Conservation (phyloP, 805 yeast genomes). For the Nakazawaea laoshanensis region DNA sequence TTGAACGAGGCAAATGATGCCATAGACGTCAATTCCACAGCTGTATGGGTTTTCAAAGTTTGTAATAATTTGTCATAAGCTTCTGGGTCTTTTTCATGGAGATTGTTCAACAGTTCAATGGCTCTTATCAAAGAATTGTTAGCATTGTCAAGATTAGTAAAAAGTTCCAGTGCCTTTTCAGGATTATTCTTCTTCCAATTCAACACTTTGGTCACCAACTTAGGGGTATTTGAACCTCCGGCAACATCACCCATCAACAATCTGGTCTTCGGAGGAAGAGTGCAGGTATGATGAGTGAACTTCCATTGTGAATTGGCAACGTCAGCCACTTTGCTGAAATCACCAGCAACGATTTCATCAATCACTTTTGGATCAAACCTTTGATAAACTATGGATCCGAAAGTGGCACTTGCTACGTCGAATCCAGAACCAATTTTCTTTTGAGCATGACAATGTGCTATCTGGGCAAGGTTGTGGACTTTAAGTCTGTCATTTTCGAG, state of each 20-base stretch:
- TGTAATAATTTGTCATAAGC: conserved; percentile 24
- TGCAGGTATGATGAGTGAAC: conserved; percentile 42
- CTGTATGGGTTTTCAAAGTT: conserved; percentile 13
- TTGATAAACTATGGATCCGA: conserved; percentile 77
- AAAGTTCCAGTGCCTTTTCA: conserved; percentile 41
- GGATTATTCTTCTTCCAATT: conserved; percentile 56
- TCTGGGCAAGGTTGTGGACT: conserved; percentile 82
- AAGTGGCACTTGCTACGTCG: conserved; percentile 93
- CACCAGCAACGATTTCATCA: conserved; percentile 26
- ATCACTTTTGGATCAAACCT: conserved; percentile 60
- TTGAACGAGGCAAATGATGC: conserved; percentile 3
- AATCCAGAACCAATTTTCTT: conserved; percentile 95
- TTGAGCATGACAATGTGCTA: conserved; percentile 90
- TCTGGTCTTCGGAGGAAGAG: conserved; percentile 60
- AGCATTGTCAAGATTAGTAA: conserved; percentile 44
- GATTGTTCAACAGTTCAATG: conserved; percentile 30
- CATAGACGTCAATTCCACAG: conserved; percentile 9
- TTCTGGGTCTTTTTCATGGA: conserved; percentile 22
- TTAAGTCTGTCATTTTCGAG: conserved; percentile 16
- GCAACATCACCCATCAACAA: conserved; percentile 88
- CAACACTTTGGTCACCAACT: conserved; percentile 68
- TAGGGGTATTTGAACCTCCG: conserved; percentile 93
- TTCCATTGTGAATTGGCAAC: conserved; percentile 50
- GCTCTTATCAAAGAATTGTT: conserved; percentile 49
- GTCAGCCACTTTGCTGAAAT: conserved; percentile 21